phyloP scores from a whole-genome alignment of 192 early-diverging fungal genomes.

The Podochytrium sp. region DNA sequence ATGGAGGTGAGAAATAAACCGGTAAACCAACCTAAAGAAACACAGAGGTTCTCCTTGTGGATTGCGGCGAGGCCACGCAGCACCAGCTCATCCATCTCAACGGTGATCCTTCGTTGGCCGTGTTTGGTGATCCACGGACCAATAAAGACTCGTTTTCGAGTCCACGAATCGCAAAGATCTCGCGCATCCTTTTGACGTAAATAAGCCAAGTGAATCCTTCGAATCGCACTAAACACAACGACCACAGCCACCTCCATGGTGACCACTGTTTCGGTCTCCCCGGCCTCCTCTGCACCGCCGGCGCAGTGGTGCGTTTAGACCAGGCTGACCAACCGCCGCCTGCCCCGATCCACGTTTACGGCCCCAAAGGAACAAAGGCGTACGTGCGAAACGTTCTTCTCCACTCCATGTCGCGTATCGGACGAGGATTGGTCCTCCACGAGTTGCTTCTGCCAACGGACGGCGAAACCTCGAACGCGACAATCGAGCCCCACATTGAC shows the following conservation, averaged over 20 bases:
- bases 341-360: conserved; percentile 52
- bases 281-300: conserved; percentile 49
- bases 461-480: background rate
- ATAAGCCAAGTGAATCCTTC: too few species aligned
- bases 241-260: conserved; percentile 60
- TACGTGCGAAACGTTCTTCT: conserved; percentile 48
- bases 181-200: too few species aligned
- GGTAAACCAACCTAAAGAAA: background rate
- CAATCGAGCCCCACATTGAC: conserved; percentile 17
- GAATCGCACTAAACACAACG: too few species aligned
- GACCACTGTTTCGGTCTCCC: conserved; percentile 60
- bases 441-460: conserved; percentile 40
- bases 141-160: background rate
- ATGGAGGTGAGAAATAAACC: conserved; percentile 24
- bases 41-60: conserved; percentile 50
- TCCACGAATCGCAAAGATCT: too few species aligned
- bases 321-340: background rate
- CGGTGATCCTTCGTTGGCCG: background rate
- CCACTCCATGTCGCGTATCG: conserved; percentile 41
- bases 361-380: conserved; percentile 44
- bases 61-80: conserved; percentile 60
- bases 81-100: conserved; percentile 50
- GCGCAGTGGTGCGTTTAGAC: background rate
- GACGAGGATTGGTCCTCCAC: conserved; percentile 44
- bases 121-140: background rate